Percentiles rank a stretch among this genome's conserved stretches.
Evolutionary conservation across 768 basidiomycete genomes (phyloP).

Genomic region (Hysterangium stoloniferum): DNA sequence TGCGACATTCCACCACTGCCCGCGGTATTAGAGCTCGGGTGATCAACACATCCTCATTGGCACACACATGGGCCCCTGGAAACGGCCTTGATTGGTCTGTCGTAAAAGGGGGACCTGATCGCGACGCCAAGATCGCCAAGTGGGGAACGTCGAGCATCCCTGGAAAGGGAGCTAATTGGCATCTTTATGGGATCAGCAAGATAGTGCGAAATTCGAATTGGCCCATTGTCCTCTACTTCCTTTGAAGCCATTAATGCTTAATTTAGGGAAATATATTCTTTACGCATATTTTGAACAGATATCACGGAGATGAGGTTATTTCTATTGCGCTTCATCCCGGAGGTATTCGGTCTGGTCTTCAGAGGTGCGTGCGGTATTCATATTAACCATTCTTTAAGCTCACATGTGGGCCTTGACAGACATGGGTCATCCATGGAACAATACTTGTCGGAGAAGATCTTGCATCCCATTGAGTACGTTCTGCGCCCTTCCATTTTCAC

Average conservation of each 20-base stretch:
- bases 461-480: no score
- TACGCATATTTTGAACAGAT: constrained; percentile 30
- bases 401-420: no score
- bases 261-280: constrained; percentile 33
- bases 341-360: constrained; percentile 23
- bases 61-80: constrained; percentile 14
- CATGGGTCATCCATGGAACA: no score
- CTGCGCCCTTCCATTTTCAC: no score
- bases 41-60: constrained; percentile 33
- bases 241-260: no score
- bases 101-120: constrained; percentile 31
- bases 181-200: constrained; percentile 15
- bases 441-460: no score
- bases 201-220: constrained; percentile 14
- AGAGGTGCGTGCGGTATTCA: no score
- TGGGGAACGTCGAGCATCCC: not conserved
- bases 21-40: constrained; percentile 30
- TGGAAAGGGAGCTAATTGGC: no score
- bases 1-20: constrained; percentile 28
- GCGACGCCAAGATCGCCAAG: constrained; percentile 18
- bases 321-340: constrained; percentile 41
- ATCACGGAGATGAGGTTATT: constrained; percentile 33
- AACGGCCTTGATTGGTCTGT: constrained; percentile 29
- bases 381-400: no score
- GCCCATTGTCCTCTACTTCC: no score